A percentile compares a stretch with the other conserved stretches of the same genome.
Evolutionary conservation across 768 basidiomycete genomes (phyloP).

Genomic region (Exidia glandulosa): DNA sequence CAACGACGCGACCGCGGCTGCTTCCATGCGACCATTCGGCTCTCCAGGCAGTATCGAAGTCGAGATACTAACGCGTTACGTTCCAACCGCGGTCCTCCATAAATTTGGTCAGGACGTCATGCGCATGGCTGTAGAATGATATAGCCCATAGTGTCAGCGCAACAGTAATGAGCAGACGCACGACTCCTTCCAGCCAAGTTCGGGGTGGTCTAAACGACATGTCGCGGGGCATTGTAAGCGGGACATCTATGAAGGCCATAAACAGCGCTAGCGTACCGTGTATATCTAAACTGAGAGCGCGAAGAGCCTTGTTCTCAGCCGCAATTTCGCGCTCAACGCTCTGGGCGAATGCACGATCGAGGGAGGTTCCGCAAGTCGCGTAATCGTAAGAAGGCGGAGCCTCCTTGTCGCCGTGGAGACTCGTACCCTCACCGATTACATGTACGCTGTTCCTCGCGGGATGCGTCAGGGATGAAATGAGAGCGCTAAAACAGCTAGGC

Average conservation of each 20-base stretch:
- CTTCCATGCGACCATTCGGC: slow-evolving; percentile 13
- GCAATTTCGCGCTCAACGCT: too few relatives aligned
- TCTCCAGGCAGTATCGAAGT: slow-evolving; percentile 18
- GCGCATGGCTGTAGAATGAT: slow-evolving; percentile 12
- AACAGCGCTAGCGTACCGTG: slow-evolving; percentile 10
- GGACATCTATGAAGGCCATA: not conserved
- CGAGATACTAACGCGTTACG: slow-evolving; percentile 15
- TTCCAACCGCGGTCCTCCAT: slow-evolving; percentile 16
- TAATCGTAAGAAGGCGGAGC: too few relatives aligned
- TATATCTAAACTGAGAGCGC: slow-evolving; percentile 11
- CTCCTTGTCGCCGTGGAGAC: too few relatives aligned
- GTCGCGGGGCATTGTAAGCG: too few relatives aligned
- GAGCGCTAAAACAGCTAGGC: too few relatives aligned
- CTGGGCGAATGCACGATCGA: too few relatives aligned
- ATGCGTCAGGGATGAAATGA: too few relatives aligned
- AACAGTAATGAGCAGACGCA: not conserved
- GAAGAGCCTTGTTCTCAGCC: too few relatives aligned
- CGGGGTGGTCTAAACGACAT: slow-evolving; percentile 8
- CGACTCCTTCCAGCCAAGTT: slow-evolving; percentile 5
- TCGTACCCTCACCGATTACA: too few relatives aligned
- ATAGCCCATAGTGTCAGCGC: not conserved
- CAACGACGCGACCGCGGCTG: slow-evolving; percentile 13
- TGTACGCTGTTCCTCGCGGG: too few relatives aligned
- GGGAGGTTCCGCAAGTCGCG: too few relatives aligned
- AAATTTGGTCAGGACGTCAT: slow-evolving; percentile 16